These are phyloP conservation scores for Diversispora eburnea DNA, from an alignment of 192 early-diverging fungal genomes.

Conservation along the genomic window DNA sequence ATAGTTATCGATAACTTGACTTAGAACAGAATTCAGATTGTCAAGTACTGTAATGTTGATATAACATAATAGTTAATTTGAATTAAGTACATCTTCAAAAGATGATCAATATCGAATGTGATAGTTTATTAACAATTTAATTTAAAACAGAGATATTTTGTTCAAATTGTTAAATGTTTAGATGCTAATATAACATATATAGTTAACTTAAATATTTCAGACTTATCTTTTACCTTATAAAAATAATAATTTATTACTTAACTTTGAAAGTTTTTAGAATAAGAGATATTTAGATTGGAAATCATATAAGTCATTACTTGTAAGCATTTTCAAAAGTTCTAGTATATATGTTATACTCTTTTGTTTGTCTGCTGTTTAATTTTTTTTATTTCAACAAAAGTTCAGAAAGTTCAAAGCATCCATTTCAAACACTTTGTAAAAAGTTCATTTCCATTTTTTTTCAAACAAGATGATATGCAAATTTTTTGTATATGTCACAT, in stretches of 20 bases:
- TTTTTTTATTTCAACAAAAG: too few species aligned
- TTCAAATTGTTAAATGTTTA: not conserved
- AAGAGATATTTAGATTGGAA: not conserved
- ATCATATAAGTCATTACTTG: not conserved
- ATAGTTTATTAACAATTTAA: conserved; percentile 7
- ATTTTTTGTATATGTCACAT: too few species aligned
- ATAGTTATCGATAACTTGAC: not conserved
- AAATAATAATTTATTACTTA: not conserved
- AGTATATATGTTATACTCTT: conserved; percentile 1
- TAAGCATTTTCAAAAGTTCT: not conserved
- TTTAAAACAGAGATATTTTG: conserved; percentile 3
- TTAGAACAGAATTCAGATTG: not conserved
- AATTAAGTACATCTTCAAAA: too few species aligned
- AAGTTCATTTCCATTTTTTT: too few species aligned
- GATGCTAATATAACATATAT: conserved; percentile 3
- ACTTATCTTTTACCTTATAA: not conserved
- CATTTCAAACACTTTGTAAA: too few species aligned
- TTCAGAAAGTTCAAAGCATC: too few species aligned
- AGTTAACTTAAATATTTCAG: conserved; percentile 1
- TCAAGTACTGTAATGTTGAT: not conserved
- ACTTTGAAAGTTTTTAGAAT: conserved; percentile 3
- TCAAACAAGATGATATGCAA: too few species aligned
- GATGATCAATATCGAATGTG: conserved; percentile 10
- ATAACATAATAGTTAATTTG: not conserved
- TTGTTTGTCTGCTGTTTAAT: conserved; percentile 3